phyloP scores from a whole-genome alignment of 2,329 filamentous ascomycete species.

The Epichloe brachyelytri region DNA sequence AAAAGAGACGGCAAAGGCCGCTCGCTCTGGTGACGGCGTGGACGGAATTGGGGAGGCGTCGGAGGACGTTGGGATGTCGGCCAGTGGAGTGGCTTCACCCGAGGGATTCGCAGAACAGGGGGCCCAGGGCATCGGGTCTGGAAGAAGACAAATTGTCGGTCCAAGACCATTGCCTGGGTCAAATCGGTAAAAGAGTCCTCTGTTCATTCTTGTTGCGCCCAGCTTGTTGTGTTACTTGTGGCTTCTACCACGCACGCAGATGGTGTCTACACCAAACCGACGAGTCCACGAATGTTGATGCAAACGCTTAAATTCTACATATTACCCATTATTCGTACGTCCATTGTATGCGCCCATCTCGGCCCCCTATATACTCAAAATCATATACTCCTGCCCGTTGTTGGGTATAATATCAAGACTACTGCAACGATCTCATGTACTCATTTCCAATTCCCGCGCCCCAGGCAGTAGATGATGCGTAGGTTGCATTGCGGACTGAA shows the following conservation, averaged over 20 bases:
- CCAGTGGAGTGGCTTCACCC: slow-evolving; percentile 63
- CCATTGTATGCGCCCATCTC: neutral
- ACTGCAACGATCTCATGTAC: too few relatives aligned
- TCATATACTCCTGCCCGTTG: too few relatives aligned
- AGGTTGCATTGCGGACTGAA: too few relatives aligned
- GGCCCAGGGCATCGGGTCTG: slow-evolving; percentile 51
- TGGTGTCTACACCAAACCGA: too few relatives aligned
- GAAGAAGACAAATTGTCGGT: slow-evolving; percentile 66
- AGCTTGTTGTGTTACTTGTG: neutral
- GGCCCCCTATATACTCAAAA: too few relatives aligned
- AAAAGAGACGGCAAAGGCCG: slow-evolving; percentile 49
- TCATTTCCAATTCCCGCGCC: neutral
- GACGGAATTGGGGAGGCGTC: slow-evolving; percentile 56
- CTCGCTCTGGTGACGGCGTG: slow-evolving; percentile 36
- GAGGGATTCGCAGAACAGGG: slow-evolving; percentile 61
- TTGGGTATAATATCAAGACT: too few relatives aligned
- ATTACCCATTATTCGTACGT: neutral
- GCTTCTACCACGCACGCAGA: neutral
- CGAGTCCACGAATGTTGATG: too few relatives aligned
- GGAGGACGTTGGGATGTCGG: slow-evolving; percentile 62
- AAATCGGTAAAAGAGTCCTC: slow-evolving; percentile 10
- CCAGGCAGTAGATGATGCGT: neutral
- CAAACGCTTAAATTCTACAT: too few relatives aligned
- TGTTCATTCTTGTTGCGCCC: too few relatives aligned
- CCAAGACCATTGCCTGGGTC: slow-evolving; percentile 50